Evolutionary conservation across 768 basidiomycete species (phyloP), one percentile per base, ranked within the genome.

Genomic region (Leucocoprinus birnbaumii): DNA sequence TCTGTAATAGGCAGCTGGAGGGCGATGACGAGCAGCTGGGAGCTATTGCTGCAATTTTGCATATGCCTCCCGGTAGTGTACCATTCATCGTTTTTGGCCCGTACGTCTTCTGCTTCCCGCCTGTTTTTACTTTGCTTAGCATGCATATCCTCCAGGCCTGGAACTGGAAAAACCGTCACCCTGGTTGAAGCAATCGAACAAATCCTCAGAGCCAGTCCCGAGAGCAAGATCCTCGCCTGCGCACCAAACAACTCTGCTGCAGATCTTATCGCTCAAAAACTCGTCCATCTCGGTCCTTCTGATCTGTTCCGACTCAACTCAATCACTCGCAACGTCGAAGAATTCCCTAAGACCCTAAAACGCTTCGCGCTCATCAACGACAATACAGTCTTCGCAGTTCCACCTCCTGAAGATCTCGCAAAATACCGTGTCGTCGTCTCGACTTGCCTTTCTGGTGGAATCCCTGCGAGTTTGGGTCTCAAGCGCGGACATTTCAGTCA

Each of bases 211-310:
- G 55, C 55, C 8, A 61, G 82, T 57, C 73, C 75, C 0, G 41
- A 70, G 4, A 71, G 75, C 1, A 73, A 71, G 34, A 77, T 88
- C 52, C 73, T 88, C 1, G 85, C 80, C 0, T 86, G 85, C 58
- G 84, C 86, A 0, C 86, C 86, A 0, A 85, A 78, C 67, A 87
- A 87, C 66, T 82, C 82, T 1, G 85, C 85, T 0, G 85, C 84
- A 2, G 85, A 87, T 58, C 65, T 82, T n/a, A 71, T 86, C 18
- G 76, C 82, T 1, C 61, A 69, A 22, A 71, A 77, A 11, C 71
- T 87, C 2, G 51, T 55, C 2, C 51, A 59, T 2, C 70, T 80
- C 9, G 69, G 71, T 22, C 57, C 60, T 0, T 62, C 63, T 0
- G 60, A 76, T 41, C 61, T 86, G 24, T 82, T 85, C 63, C 72